phyloP scores from a whole-genome alignment of 2,329 filamentous ascomycete genomes.

The Aspergillus sp. region DNA sequence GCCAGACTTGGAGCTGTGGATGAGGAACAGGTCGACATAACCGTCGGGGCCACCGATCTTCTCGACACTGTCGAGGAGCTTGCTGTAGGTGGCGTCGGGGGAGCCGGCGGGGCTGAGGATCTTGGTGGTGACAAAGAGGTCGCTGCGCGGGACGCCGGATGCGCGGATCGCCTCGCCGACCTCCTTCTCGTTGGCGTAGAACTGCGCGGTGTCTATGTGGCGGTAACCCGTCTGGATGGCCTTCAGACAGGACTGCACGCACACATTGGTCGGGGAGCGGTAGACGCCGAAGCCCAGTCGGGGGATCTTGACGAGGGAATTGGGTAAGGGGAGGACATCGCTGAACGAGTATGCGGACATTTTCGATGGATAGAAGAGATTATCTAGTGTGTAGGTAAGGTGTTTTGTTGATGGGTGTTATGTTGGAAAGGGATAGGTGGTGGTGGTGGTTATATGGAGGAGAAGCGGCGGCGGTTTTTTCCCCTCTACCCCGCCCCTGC shows the following conservation, averaged over 20 bases:
- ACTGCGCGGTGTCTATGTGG: slow-evolving; percentile 61
- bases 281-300: slow-evolving; percentile 71
- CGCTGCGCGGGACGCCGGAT: slow-evolving; percentile 50
- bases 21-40: slow-evolving; percentile 69
- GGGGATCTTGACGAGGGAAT: slow-evolving; percentile 56
- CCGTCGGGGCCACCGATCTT: slow-evolving; percentile 58
- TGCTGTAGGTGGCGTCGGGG: slow-evolving; percentile 58
- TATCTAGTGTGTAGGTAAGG: not conserved
- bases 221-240: slow-evolving; percentile 54
- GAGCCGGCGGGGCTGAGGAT: slow-evolving; percentile 56
- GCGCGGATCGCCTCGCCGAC: slow-evolving; percentile 63
- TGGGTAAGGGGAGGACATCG: slow-evolving; percentile 50
- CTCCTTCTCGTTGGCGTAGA: slow-evolving; percentile 66
- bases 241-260: slow-evolving; percentile 56
- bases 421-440: no score
- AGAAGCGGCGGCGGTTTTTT: not conserved
- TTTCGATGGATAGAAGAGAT: not conserved
- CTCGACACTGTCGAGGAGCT: slow-evolving; percentile 59
- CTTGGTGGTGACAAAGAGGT: slow-evolving; percentile 71
- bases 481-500: not conserved
- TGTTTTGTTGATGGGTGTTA: not conserved
- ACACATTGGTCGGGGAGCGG: slow-evolving; percentile 54
- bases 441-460: not conserved
- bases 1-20: slow-evolving; percentile 62
- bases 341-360: slow-evolving; percentile 44